Percentiles rank a stretch among this genome's conserved stretches.
Conservation (phyloP, 1,284 basidiomycete species). For the Ceratobasidium papillatum region DNA sequence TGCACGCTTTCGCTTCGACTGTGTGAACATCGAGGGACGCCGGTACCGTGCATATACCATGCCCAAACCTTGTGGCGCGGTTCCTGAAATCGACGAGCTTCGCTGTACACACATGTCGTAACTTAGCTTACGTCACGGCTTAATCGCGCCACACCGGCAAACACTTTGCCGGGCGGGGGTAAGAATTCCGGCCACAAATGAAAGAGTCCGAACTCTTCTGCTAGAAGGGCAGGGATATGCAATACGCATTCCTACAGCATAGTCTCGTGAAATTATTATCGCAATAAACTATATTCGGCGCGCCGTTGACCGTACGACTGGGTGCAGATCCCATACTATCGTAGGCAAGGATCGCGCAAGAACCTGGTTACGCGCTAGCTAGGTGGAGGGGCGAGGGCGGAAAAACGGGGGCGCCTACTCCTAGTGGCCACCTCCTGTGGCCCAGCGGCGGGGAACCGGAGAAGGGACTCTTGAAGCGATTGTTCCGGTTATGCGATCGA, state of each 20-base stretch:
- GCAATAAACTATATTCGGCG: not conserved
- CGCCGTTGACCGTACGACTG: not conserved
- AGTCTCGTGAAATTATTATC: not conserved
- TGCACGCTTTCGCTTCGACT: not conserved
- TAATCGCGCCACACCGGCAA: constrained; percentile 8
- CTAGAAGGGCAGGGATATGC: not conserved
- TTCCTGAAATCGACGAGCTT: not conserved
- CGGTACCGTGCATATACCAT: not conserved
- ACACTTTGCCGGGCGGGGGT: not conserved
- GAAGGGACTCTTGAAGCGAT: not conserved
- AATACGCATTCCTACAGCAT: not conserved
- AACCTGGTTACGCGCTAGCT: not conserved
- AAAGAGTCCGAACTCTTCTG: not conserved
- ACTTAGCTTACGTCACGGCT: not conserved
- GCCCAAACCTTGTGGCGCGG: constrained; percentile 3
- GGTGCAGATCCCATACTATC: not conserved
- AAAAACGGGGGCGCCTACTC: not conserved
- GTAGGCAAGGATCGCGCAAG: not conserved
- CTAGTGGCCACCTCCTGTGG: constrained; percentile 14
- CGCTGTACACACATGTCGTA: not conserved
- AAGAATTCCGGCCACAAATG: not conserved
- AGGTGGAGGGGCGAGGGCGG: not conserved
- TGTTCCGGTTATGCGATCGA: not conserved
- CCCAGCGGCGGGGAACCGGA: not conserved
- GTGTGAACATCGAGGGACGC: constrained; percentile 6